Conservation (phyloP, 2,329 filamentous ascomycete genomes). For the Arthrobotrys musiformis region DNA sequence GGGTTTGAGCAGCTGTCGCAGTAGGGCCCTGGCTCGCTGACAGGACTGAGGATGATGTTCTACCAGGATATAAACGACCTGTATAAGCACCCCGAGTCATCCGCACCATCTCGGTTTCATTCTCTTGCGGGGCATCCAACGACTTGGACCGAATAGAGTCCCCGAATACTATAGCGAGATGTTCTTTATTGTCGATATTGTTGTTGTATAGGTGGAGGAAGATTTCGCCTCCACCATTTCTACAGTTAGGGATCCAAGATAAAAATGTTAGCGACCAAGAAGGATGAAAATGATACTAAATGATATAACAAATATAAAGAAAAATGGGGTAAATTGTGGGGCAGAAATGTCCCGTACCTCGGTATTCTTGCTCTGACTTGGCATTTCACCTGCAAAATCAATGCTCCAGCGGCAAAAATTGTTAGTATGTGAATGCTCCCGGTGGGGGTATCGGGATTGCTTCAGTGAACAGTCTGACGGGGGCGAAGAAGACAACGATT, state of each 20-base stretch:
- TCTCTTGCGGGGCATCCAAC: constrained; percentile 76
- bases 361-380: constrained; percentile 94
- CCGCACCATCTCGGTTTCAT: constrained; percentile 86
- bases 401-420: constrained; percentile 54
- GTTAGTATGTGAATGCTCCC: constrained; percentile 63
- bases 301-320: too few relatives aligned
- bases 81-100: constrained; percentile 96
- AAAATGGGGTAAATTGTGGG: background rate
- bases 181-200: constrained; percentile 91
- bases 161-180: constrained; percentile 96
- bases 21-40: background rate
- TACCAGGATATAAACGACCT: constrained; percentile 84
- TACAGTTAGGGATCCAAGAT: background rate
- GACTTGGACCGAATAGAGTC: constrained; percentile 79
- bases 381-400: constrained; percentile 87
- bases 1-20: constrained; percentile 3
- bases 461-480: constrained; percentile 68
- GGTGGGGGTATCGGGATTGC: constrained; percentile 73
- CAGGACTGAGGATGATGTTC: constrained; percentile 68
- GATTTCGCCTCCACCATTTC: constrained; percentile 80
- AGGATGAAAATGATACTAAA: too few relatives aligned
- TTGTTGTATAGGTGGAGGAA: constrained; percentile 96
- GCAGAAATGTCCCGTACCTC: constrained; percentile 65
- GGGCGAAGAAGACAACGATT: constrained; percentile 65
- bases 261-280: background rate